Conservation (phyloP, 139 green algal genomes). For the Picochlorum sp. region DNA sequence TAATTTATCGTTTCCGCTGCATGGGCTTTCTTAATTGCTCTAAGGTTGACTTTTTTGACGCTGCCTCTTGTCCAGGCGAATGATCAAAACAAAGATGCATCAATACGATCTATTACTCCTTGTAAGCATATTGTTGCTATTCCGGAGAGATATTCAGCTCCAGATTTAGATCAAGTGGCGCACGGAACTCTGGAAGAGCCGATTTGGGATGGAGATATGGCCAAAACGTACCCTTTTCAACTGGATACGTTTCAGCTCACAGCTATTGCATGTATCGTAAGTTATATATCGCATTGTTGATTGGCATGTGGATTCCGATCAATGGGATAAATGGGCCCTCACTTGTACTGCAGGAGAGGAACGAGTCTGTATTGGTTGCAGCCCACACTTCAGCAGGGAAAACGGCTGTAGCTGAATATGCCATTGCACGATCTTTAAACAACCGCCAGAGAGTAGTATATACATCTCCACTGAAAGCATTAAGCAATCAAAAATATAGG, state of each 20-base stretch:
- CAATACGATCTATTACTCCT: no score
- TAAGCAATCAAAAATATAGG: constrained; percentile 96
- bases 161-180: constrained; percentile 27
- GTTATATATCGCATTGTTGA: constrained; percentile 14
- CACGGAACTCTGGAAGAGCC: constrained; percentile 60
- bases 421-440: constrained; percentile 69
- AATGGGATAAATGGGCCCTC: not conserved
- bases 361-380: constrained; percentile 81
- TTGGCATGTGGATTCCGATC: not conserved
- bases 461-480: constrained; percentile 91
- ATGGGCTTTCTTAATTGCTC: no score
- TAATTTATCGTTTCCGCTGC: no score
- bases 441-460: constrained; percentile 81
- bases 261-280: constrained; percentile 62
- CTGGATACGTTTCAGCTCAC: constrained; percentile 82
- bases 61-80: no score
- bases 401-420: constrained; percentile 91
- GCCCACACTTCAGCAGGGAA: constrained; percentile 91
- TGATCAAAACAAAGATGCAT: no score
- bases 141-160: constrained; percentile 34
- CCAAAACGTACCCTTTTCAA: constrained; percentile 78
- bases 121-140: constrained; percentile 51
- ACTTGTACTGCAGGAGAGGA: constrained; percentile 49
- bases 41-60: no score
- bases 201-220: constrained; percentile 34